Evolutionary conservation across 495 filamentous ascomycete genomes (phyloP), one percentile per base, ranked within the genome.

Genomic region (Rusavskia elegans): DNA sequence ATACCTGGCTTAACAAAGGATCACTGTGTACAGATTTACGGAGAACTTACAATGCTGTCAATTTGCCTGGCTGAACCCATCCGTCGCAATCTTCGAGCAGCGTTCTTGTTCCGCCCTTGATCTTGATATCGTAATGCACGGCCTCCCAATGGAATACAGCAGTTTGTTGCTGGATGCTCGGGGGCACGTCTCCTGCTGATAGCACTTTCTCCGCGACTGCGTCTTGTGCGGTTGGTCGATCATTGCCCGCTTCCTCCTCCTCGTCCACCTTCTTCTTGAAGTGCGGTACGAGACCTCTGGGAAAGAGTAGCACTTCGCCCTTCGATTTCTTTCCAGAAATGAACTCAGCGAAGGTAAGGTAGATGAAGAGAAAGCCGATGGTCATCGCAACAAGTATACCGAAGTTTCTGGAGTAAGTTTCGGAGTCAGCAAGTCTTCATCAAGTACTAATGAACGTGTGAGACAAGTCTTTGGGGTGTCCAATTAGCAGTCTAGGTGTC

Each of bases 281-380:
- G 1, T 73, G 71, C 23, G 82, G 79, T 39, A 81, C 79, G 60
- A 87, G 74, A 16, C 85, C 83, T 32, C 84, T 79, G 27, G 82
- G 82, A 71, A 94, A 96, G 30, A 96, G 73, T 7, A 95, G 68
- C 23, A 96, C 82, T 61, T 96, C 89, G 37, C 87, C 89, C 66
- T 89, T 94, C 17, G 84, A 90, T 56, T 83, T 81, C 66, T 84
- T 81, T 23, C 80, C 78, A 0, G 83, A 75, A 42, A 94, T 81
- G 35, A 79, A 74, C 63, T 96, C 89, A 23, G 83, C 84, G 7
- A 76, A 74, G 19, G 77, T 45, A 19, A 95, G 77, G 59, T 95
- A 93, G 16, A 70, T 65, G 44, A 64, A 51, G 45, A 84, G 67
- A 63, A 87, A 81, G 59, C 76, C 77, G 30, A 83, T 53, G 64